Evolutionary conservation across 768 basidiomycete genomes (phyloP).

Genomic region (Sistotremastrum suecicum): DNA sequence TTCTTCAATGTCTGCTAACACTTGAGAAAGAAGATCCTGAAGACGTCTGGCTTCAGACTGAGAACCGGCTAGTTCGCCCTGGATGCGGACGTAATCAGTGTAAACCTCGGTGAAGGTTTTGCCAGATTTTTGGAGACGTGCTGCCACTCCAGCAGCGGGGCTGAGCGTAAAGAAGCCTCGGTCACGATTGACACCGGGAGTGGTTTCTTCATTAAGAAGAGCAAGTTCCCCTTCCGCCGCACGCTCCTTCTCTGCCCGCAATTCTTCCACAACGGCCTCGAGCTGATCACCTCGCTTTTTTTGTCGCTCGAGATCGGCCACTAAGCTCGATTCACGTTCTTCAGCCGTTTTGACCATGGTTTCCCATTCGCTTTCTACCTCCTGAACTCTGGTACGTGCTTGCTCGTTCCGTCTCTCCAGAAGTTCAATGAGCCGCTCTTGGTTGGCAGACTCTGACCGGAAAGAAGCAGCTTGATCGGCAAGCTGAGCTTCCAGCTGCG

Average conservation of each 20-base stretch:
- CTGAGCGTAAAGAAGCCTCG: constrained; percentile 51
- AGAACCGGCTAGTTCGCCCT: constrained; percentile 69
- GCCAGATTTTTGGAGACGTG: constrained; percentile 64
- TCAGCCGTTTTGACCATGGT: constrained; percentile 56
- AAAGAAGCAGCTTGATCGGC: constrained; percentile 81
- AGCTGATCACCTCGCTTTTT: constrained; percentile 49
- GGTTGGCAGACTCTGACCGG: constrained; percentile 56
- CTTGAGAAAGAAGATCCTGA: constrained; percentile 63
- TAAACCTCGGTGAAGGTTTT: constrained; percentile 94
- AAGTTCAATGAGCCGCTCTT: constrained; percentile 64
- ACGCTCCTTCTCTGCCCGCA: constrained; percentile 58
- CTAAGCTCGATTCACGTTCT: constrained; percentile 47
- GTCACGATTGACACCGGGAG: background rate
- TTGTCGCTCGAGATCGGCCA: constrained; percentile 63
- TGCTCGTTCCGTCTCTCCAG: constrained; percentile 84
- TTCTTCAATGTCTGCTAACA: constrained; percentile 86
- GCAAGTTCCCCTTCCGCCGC: constrained; percentile 65
- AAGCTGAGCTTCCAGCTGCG: constrained; percentile 60
- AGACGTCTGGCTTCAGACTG: constrained; percentile 74
- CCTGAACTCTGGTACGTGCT: constrained; percentile 67
- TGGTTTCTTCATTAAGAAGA: constrained; percentile 22
- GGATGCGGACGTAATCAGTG: constrained; percentile 73
- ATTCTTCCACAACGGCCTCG: constrained; percentile 56
- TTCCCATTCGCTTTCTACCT: constrained; percentile 74
- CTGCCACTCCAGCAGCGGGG: constrained; percentile 80